Evolutionary conservation across 768 basidiomycete genomes (phyloP).

Genomic region (Lactarius trivialis): DNA sequence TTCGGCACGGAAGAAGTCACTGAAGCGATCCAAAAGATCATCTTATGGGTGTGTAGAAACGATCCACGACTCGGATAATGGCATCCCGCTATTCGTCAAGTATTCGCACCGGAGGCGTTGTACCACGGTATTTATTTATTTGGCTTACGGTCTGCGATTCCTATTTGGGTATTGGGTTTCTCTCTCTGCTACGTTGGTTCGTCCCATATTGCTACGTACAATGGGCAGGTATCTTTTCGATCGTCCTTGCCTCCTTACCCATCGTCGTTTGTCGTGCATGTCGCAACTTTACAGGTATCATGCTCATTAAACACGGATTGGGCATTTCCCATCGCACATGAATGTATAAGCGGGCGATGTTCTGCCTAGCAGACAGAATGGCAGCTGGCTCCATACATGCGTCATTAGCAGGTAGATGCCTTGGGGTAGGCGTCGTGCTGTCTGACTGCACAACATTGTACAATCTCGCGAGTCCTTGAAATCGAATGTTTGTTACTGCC

Average conservation of each 20-base stretch:
- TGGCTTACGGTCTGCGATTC: background rate
- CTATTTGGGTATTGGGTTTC: slow-evolving; percentile 12
- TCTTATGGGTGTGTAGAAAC: slow-evolving; percentile 47
- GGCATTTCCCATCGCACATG: background rate
- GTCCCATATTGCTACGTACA: background rate
- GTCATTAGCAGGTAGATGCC: background rate
- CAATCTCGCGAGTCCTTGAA: background rate
- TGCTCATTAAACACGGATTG: background rate
- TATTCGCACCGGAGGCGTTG: background rate
- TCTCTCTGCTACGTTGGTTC: background rate
- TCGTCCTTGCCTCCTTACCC: background rate
- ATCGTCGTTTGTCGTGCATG: background rate
- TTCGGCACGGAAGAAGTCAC: slow-evolving; percentile 60
- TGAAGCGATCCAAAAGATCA: slow-evolving; percentile 52
- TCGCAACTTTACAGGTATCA: background rate
- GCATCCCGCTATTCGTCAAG: background rate
- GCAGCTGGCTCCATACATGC: background rate
- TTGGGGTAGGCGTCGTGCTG: background rate
- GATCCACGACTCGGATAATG: slow-evolving; percentile 12
- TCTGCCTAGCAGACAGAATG: background rate
- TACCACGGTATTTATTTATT: background rate
- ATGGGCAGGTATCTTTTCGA: background rate
- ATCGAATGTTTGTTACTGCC: too few species aligned
- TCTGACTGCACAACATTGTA: background rate
- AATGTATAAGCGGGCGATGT: background rate